Percentiles rank a stretch among this genome's conserved stretches.
Evolutionary conservation across 345 rosid genomes (phyloP).

Genomic region (Raphanus sativus): DNA sequence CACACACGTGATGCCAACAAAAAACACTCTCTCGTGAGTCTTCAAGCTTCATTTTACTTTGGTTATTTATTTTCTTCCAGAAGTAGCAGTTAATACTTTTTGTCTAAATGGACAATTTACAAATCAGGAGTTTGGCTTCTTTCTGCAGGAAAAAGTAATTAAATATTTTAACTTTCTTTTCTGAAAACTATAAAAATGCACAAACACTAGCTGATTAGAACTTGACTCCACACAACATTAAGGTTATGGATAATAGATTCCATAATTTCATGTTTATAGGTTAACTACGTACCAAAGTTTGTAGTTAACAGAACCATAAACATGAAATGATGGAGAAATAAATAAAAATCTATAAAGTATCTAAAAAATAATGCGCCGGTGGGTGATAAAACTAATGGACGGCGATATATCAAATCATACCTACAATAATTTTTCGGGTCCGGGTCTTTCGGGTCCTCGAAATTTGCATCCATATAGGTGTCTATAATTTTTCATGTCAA

Average conservation of each 20-base stretch:
- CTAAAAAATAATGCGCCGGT: background rate
- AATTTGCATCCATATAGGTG: too few relatives aligned
- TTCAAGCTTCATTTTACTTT: conserved; percentile 3
- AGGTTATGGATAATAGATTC: background rate
- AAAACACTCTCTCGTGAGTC: conserved; percentile 14
- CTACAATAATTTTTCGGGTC: too few relatives aligned
- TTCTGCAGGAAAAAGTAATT: background rate
- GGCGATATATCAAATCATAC: background rate
- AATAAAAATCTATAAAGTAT: background rate
- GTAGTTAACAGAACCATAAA: background rate
- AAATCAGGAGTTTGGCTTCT: background rate
- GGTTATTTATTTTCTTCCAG: background rate
- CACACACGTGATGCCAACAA: conserved; percentile 33
- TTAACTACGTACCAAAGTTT: background rate
- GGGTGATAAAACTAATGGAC: background rate
- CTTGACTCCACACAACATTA: background rate
- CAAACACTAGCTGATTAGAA: background rate
- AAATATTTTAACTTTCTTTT: background rate
- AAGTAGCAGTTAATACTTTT: background rate
- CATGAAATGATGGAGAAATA: background rate
- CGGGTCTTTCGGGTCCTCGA: too few relatives aligned
- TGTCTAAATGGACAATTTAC: background rate
- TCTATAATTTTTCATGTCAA: too few relatives aligned
- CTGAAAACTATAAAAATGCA: background rate
- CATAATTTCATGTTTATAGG: background rate